These are phyloP conservation scores for Circinella umbellata DNA, from an alignment of 371 early-diverging fungal genomes.

Conservation along the genomic window DNA sequence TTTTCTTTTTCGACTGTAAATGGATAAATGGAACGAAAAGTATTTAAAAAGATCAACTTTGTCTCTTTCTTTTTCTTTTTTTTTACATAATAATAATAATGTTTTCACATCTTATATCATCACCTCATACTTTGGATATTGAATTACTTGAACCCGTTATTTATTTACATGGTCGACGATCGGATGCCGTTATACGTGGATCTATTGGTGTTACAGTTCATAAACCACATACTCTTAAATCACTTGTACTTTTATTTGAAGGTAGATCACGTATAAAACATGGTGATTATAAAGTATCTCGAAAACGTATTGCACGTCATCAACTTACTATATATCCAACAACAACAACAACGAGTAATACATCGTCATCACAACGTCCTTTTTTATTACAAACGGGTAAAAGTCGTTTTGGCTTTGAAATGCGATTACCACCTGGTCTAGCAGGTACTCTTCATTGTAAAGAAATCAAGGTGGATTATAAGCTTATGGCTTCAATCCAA, in stretches of 20 bases:
- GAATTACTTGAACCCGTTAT: slow-evolving; percentile 11
- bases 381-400: slow-evolving; percentile 1
- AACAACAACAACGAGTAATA: background rate
- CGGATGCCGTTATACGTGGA: slow-evolving; percentile 9
- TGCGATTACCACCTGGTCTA: background rate
- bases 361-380: background rate
- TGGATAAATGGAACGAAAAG: no score
- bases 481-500: background rate
- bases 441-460: slow-evolving; percentile 2
- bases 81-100: background rate
- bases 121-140: background rate
- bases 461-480: background rate
- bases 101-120: slow-evolving; percentile 1
- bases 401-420: slow-evolving; percentile 5
- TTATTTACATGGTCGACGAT: background rate
- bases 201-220: background rate
- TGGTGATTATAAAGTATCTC: background rate
- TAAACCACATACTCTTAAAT: background rate
- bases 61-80: background rate
- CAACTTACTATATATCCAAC: slow-evolving; percentile 6
- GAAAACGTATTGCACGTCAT: slow-evolving; percentile 7
- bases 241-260: slow-evolving; percentile 12
- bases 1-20: background rate
- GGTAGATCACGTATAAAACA: background rate
- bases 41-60: no score